Base-by-base conservation (phyloP, 2,329 filamentous ascomycete species). In the Sphaceloma murrayae region DNA sequence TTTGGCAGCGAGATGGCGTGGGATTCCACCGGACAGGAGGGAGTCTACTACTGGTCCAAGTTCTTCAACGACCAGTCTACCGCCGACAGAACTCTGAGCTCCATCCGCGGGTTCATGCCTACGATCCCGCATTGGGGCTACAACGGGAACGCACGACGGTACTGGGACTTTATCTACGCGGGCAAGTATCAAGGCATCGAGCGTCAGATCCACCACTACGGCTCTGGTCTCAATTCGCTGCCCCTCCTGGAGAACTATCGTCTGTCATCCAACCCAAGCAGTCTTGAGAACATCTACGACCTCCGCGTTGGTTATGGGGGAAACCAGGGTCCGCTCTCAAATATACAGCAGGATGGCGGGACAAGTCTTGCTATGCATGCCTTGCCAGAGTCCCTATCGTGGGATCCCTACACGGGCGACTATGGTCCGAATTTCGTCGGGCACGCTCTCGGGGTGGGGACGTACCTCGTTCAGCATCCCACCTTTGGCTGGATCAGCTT, bases 1-100 rank as follows among this genome's bases (percentile, higher is more conserved):
- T 79, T 69, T 48, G 75, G 74, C 0, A 76, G 72, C 40, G 75
- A 78, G 54, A 74, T 75, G 72, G 69, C 74, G 0, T 79, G 75
- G 75, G 75, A 79, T 46, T 76, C 70, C 0, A 78, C 75, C 0
- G 74, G 73, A 0, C 74, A 79, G 49, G 75, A 79, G 53, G 74
- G 74, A 0, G 71, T 78, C 0, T 78, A 75, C 48, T 74, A 74
- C 48, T 53, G 46, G 51, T 47, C 46, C 4, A 53, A 47, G 46
- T 69, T 75, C 52, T 78, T 78, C 53, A 67, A 67, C 2, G 62
- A 70, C 34, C 58, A 58, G 1, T 53, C 53, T 0, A 72, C 72
- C 0, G 65, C 62, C 0, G 55, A 55, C 1, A 77, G 77, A 51
- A 70, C 80, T 0, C 61, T 78, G 34, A 63, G 70, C 45, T 72